These are phyloP conservation scores for Macrophomina pseudophaseolina DNA, from an alignment of 2,329 filamentous ascomycete genomes.

Conservation along the genomic window DNA sequence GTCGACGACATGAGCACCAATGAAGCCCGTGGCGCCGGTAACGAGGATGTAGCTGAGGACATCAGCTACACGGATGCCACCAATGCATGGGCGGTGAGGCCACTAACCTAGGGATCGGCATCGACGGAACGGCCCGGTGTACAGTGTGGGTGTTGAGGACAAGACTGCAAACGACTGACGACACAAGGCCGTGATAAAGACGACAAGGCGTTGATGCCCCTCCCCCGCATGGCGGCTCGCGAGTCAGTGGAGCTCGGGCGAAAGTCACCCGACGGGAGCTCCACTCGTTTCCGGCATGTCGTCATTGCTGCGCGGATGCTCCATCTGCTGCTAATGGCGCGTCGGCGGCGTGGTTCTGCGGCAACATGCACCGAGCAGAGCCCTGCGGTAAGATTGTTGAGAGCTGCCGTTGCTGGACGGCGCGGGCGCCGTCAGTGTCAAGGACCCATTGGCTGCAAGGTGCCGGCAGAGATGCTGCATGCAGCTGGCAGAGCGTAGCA, in stretches of 20 bases:
- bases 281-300: background rate
- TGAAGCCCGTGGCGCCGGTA: conserved; percentile 35
- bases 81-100: too few species aligned
- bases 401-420: too few species aligned
- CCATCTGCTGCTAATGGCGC: too few species aligned
- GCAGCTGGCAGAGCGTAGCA: background rate
- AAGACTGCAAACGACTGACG: background rate
- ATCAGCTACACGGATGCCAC: too few species aligned
- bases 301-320: background rate
- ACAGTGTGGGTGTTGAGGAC: background rate
- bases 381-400: too few species aligned
- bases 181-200: background rate
- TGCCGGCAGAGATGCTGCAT: background rate
- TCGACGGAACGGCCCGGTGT: background rate
- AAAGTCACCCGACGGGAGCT: conserved; percentile 7
- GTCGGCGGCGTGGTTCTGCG: too few species aligned
- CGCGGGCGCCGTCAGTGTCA: background rate
- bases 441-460: background rate
- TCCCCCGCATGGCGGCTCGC: background rate
- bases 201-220: background rate
- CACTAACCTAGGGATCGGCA: conserved; percentile 3
- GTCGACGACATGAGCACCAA: conserved; percentile 34
- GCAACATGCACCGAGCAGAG: too few species aligned
- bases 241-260: background rate
- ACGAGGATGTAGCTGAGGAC: conserved; percentile 30